phyloP scores from a whole-genome alignment of 345 rosid genomes.

The Mallotus nudiflorus region DNA sequence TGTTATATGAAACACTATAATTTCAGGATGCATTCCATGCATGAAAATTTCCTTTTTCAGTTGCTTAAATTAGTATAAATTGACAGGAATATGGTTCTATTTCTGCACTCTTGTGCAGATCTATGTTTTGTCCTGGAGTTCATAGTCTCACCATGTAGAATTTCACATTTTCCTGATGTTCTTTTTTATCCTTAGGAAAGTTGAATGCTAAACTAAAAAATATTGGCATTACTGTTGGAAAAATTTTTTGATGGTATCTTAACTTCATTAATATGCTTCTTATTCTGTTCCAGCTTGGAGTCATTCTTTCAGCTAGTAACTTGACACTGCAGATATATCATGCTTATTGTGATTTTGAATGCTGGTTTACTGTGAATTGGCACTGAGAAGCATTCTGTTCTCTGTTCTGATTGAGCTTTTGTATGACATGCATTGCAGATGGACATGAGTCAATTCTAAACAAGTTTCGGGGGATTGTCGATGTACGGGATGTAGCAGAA shows the following conservation, averaged over 20 bases:
- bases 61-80: background rate
- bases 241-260: background rate
- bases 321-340: too few relatives aligned
- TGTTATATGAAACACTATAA: background rate
- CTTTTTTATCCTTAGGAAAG: background rate
- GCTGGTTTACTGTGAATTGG: background rate
- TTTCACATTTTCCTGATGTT: background rate
- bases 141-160: background rate
- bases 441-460: constrained; percentile 2
- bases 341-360: background rate
- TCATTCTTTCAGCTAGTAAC: background rate
- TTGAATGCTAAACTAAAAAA: background rate
- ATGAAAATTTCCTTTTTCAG: background rate
- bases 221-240: background rate
- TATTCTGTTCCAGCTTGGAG: background rate
- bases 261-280: background rate
- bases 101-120: background rate
- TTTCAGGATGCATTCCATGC: background rate
- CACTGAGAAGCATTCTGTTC: too few relatives aligned
- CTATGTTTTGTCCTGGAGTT: background rate
- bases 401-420: background rate
- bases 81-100: background rate
- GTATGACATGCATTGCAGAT: background rate
- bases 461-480: constrained; percentile 16
- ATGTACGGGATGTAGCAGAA: constrained; percentile 66